phyloP scores from a whole-genome alignment of 805 yeast genomes.

The Candida saitoana region DNA sequence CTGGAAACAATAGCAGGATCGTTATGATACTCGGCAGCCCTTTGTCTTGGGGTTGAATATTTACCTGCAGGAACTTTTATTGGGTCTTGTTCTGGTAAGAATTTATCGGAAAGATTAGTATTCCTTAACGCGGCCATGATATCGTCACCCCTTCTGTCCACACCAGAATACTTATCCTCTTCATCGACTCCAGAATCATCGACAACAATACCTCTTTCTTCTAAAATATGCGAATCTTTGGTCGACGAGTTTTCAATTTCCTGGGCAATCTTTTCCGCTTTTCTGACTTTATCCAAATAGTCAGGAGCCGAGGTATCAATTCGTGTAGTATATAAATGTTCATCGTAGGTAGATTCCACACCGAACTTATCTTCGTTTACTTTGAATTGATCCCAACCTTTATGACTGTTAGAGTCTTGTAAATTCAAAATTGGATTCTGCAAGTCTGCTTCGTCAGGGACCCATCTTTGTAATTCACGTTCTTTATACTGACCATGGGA shows the following conservation, averaged over 20 bases:
- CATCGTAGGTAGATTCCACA: constrained; percentile 78
- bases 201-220: constrained; percentile 75
- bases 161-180: constrained; percentile 95
- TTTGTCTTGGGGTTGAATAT: constrained; percentile 55
- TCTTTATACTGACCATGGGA: constrained; percentile 52
- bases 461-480: constrained; percentile 81
- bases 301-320: constrained; percentile 69
- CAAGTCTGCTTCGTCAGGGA: constrained; percentile 51
- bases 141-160: constrained; percentile 56
- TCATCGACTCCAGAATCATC: constrained; percentile 91
- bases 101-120: constrained; percentile 20
- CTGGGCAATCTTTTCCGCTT: constrained; percentile 74
- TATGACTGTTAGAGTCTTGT: constrained; percentile 16
- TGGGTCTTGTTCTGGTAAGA: not conserved
- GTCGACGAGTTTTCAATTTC: constrained; percentile 75
- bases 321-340: constrained; percentile 80
- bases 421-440: constrained; percentile 28
- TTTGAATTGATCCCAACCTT: constrained; percentile 88
- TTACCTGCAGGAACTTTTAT: constrained; percentile 24
- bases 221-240: constrained; percentile 79
- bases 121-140: constrained; percentile 45
- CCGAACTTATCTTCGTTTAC: constrained; percentile 90
- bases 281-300: constrained; percentile 55
- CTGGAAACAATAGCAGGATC: constrained; percentile 68
- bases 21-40: constrained; percentile 47